Evolutionary conservation across 257 asterid species (phyloP).

Genomic region (Misopates orontium): DNA sequence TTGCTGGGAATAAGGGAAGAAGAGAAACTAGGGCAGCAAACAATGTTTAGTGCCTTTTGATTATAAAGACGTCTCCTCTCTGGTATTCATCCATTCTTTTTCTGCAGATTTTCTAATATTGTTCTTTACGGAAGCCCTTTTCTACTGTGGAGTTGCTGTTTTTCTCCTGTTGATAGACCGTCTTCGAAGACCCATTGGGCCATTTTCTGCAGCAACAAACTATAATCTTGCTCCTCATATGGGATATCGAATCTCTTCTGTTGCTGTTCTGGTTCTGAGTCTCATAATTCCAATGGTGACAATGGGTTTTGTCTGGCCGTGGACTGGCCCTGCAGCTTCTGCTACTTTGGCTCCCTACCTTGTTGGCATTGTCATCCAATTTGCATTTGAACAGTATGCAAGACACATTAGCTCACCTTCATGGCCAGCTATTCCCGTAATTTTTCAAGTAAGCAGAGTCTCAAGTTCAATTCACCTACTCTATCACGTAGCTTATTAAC

Average conservation of each 20-base stretch:
- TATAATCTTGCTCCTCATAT: conserved; percentile 41
- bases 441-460: conserved; percentile 70
- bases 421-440: conserved; percentile 76
- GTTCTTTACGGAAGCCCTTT: conserved; percentile 95
- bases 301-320: conserved; percentile 98
- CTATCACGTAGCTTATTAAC: neutral
- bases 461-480: neutral
- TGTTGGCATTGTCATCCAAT: conserved; percentile 86
- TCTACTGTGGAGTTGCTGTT: conserved; percentile 85
- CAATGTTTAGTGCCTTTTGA: neutral
- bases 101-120: conserved; percentile 86
- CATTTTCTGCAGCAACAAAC: conserved; percentile 38
- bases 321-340: conserved; percentile 99
- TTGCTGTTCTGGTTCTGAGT: conserved; percentile 75
- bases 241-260: conserved; percentile 73
- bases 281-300: conserved; percentile 84
- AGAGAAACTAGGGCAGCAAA: neutral
- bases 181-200: conserved; percentile 53
- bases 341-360: conserved; percentile 97
- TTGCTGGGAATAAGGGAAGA: neutral
- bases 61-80: conserved; percentile 3
- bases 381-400: conserved; percentile 88
- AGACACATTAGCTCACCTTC: conserved; percentile 70
- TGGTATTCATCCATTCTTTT: conserved; percentile 19
- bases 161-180: conserved; percentile 73